These are phyloP conservation scores for Apiotrichum sp. DNA, from an alignment of 1,284 basidiomycete species.

Conservation along the genomic window DNA sequence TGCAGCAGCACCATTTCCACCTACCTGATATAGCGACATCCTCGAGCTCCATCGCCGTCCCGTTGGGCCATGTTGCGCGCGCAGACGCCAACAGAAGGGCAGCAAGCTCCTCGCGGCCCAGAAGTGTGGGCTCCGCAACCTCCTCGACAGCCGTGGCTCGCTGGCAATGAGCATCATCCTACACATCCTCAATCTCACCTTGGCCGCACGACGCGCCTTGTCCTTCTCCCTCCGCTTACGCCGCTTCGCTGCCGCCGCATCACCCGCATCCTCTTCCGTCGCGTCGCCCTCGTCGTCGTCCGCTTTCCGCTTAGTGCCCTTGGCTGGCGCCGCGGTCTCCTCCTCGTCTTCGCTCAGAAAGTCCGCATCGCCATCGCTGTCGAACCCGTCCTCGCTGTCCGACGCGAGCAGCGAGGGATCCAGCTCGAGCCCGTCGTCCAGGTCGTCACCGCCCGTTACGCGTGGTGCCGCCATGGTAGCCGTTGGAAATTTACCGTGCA, in stretches of 20 bases:
- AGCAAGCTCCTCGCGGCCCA: slow-evolving; percentile 21
- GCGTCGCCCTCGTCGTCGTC: neutral
- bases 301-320: slow-evolving; percentile 7
- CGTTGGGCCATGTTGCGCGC: slow-evolving; percentile 33
- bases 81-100: slow-evolving; percentile 27
- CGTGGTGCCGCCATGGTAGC: slow-evolving; percentile 7
- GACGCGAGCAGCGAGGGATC: slow-evolving; percentile 22
- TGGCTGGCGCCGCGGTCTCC: slow-evolving; percentile 4
- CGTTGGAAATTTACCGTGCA: too few species aligned
- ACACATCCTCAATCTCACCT: slow-evolving; percentile 12
- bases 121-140: slow-evolving; percentile 22
- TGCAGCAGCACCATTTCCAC: slow-evolving; percentile 1
- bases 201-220: slow-evolving; percentile 22
- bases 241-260: slow-evolving; percentile 17
- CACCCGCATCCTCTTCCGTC: slow-evolving; percentile 5
- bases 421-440: slow-evolving; percentile 41
- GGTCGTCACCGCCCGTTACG: slow-evolving; percentile 34
- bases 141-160: slow-evolving; percentile 7
- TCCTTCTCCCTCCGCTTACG: slow-evolving; percentile 19
- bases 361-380: neutral
- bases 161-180: neutral
- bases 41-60: slow-evolving; percentile 42
- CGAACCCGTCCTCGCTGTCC: slow-evolving; percentile 16
- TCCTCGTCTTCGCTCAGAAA: slow-evolving; percentile 18
- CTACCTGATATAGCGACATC: slow-evolving; percentile 33